phyloP scores from a whole-genome alignment of 2,329 filamentous ascomycete genomes.

The Calcarisporium arbuscula region DNA sequence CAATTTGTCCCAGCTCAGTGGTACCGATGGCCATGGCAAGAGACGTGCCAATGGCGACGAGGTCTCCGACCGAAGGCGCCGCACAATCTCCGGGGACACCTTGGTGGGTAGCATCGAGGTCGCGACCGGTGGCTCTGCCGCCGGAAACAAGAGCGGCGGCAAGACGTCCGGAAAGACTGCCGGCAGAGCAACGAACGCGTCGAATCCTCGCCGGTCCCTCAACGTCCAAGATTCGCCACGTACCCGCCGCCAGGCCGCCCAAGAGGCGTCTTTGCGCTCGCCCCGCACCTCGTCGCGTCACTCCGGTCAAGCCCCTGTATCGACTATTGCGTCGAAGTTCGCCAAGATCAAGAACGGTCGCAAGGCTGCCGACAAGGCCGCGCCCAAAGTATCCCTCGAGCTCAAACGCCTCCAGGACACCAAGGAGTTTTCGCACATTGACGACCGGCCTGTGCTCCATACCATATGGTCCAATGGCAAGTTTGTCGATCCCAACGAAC shows the following conservation, averaged over 20 bases:
- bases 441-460: conserved; percentile 49
- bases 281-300: conserved; percentile 38
- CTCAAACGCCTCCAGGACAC: conserved; percentile 54
- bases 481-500: conserved; percentile 42
- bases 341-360: conserved; percentile 55
- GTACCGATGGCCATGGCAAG: conserved; percentile 55
- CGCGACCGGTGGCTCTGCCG: conserved; percentile 12
- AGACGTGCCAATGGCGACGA: conserved; percentile 46
- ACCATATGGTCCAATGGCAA: conserved; percentile 63
- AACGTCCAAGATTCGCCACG: conserved; percentile 28
- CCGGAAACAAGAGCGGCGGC: conserved; percentile 9
- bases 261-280: conserved; percentile 21
- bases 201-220: conserved; percentile 38
- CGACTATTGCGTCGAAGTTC: conserved; percentile 39
- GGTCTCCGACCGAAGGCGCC: conserved; percentile 37
- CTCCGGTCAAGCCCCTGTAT: conserved; percentile 26
- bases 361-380: conserved; percentile 43
- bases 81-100: conserved; percentile 37
- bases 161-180: conserved; percentile 13
- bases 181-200: conserved; percentile 38
- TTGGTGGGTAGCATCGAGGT: conserved; percentile 20
- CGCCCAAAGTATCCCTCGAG: conserved; percentile 48
- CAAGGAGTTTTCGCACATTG: conserved; percentile 54
- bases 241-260: conserved; percentile 24
- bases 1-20: conserved; percentile 58